Percentiles rank a stretch among this genome's conserved stretches.
phyloP scores from a whole-genome alignment of 345 rosid species.

The Populus tremula region DNA sequence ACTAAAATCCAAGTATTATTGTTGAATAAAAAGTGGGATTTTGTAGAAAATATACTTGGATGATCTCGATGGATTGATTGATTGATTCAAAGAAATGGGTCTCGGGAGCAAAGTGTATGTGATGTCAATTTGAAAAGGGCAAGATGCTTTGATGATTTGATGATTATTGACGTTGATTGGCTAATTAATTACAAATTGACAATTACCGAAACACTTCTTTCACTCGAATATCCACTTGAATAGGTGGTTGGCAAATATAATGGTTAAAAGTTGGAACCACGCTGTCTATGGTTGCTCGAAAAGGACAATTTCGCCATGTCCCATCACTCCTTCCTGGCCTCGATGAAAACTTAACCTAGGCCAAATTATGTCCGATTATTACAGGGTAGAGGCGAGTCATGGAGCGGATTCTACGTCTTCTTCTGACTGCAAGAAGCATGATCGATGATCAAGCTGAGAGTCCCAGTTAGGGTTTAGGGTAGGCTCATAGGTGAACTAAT shows the following conservation, averaged over 20 bases:
- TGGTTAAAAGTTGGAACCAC: neutral
- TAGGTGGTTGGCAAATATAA: too few species aligned
- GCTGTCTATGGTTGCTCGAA: neutral
- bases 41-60: neutral
- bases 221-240: neutral
- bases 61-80: too few species aligned
- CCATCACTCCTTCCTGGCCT: neutral
- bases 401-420: neutral
- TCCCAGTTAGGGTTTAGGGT: too few species aligned
- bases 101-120: neutral
- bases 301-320: neutral
- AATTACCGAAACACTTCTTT: neutral
- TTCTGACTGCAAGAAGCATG: neutral
- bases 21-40: neutral
- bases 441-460: too few species aligned
- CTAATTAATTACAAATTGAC: neutral
- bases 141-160: slow-evolving; percentile 9
- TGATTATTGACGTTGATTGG: neutral
- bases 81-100: neutral
- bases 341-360: neutral
- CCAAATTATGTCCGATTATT: neutral
- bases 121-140: slow-evolving; percentile 1
- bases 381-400: neutral
- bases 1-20: too few species aligned
- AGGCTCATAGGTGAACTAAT: too few species aligned